These are phyloP conservation scores for Sporothrix curviconia DNA, from an alignment of 2,329 filamentous ascomycete genomes.

Conservation along the genomic window DNA sequence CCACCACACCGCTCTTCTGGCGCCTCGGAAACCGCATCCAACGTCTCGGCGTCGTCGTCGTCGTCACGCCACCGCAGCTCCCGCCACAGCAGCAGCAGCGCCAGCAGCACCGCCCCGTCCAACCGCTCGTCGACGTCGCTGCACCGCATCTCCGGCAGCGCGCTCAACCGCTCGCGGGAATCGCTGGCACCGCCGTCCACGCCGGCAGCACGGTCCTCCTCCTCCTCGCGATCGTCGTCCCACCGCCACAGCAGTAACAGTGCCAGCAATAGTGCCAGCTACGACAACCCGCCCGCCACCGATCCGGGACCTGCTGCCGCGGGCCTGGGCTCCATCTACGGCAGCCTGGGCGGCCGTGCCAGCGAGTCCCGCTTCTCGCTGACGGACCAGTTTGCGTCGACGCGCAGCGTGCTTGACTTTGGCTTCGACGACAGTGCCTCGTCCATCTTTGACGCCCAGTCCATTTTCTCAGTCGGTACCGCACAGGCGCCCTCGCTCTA, in stretches of 20 bases:
- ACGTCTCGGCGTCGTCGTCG: slow-evolving; percentile 6
- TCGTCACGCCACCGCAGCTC: slow-evolving; percentile 15
- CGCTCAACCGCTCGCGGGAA: neutral
- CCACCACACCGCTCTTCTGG: slow-evolving; percentile 13
- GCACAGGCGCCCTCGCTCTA: slow-evolving; percentile 1
- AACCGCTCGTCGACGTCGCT: slow-evolving; percentile 17
- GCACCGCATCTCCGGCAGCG: slow-evolving; percentile 6
- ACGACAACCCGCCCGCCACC: neutral
- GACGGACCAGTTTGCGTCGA: slow-evolving; percentile 42
- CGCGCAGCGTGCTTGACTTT: slow-evolving; percentile 40
- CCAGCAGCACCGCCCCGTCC: slow-evolving; percentile 9
- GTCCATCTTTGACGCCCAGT: slow-evolving; percentile 32
- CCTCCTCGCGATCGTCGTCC: neutral
- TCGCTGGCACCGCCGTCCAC: neutral
- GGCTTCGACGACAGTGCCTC: slow-evolving; percentile 40
- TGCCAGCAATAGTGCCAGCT: too few relatives aligned
- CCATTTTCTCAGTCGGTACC: slow-evolving; percentile 17
- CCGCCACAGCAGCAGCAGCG: slow-evolving; percentile 11
- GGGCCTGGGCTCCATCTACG: slow-evolving; percentile 15
- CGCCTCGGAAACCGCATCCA: neutral
- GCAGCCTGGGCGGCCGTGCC: slow-evolving; percentile 25
- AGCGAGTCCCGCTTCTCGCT: slow-evolving; percentile 41
- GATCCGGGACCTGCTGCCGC: neutral
- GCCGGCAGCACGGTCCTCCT: neutral
- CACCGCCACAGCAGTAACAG: neutral